Evolutionary conservation across 2,329 filamentous ascomycete species (phyloP), one percentile per base, ranked within the genome.

Genomic region (Catunica adiposa): DNA sequence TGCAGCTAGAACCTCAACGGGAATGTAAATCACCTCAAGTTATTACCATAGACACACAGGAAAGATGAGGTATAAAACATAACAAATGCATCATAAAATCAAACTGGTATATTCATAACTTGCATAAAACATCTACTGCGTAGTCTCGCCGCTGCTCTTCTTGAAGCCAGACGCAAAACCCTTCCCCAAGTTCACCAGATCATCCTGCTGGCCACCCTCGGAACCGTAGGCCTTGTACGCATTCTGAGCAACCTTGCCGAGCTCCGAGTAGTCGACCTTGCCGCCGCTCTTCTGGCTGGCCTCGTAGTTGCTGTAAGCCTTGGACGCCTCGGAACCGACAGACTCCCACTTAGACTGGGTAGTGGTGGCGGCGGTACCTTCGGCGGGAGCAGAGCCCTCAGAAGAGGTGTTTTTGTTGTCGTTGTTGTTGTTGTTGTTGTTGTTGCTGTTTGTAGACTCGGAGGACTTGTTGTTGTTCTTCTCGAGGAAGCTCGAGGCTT

Each of bases 221-320:
- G 58, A 58, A 8, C 56, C 53, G 58, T 64, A 68, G 2, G 59
- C 65, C 25, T 62, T 58, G n/a, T 67, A 65, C 3, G 66, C 65
- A 23, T 61, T 60, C 51, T 61, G 51, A n/a, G 58, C 60, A 46
- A 61, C 54, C 22, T 15, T 53, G n/a, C 60, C 59, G 11, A 62
- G 53, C 38, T 59, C 55, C 23, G 29, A 48, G 48, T 62, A 62
- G 42, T 60, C 46, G 4, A 55, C 48, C 2, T 52, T 58, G 38
- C 57, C 57, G 37, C 59, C 60, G n/a, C 56, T 48, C 9, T 55
- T 47, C 37, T 57, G 54, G 56, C 51, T 42, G 9, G 44, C 25
- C 48, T 61, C 56, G 40, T 58, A 59, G 44, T 58, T 38, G 6
- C 17, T 31, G 47, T 57, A 59, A 26, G 55, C 61, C 44, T 57